Evolutionary conservation across 2,329 filamentous ascomycete species (phyloP).

Genomic region (Aspergillus fijiensis): DNA sequence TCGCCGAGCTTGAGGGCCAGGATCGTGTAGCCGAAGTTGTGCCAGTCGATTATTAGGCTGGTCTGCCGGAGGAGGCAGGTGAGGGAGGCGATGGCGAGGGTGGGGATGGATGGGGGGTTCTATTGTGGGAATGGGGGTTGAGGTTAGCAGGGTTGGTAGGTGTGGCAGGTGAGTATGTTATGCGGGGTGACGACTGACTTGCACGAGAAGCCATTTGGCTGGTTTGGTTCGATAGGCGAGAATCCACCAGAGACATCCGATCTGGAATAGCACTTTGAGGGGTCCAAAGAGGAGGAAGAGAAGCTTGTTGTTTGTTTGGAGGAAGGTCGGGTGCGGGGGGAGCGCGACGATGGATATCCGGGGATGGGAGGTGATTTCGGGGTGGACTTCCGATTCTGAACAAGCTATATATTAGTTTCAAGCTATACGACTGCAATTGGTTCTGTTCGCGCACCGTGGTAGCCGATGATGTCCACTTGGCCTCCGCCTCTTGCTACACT

Average conservation of each 20-base stretch:
- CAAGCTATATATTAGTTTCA: slow-evolving; percentile 5
- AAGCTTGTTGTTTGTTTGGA: slow-evolving; percentile 67
- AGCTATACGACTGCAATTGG: neutral
- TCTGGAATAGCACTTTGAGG: slow-evolving; percentile 82
- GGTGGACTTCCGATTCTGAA: slow-evolving; percentile 75
- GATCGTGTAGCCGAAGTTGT: slow-evolving; percentile 97
- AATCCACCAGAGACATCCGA: slow-evolving; percentile 67
- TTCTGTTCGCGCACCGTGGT: slow-evolving; percentile 60
- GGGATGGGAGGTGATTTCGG: slow-evolving; percentile 68
- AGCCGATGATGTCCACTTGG: slow-evolving; percentile 81
- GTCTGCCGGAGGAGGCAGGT: slow-evolving; percentile 76
- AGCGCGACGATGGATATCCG: slow-evolving; percentile 72
- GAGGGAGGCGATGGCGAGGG: slow-evolving; percentile 71
- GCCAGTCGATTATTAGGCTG: slow-evolving; percentile 89
- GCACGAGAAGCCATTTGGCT: slow-evolving; percentile 80
- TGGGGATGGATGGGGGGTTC: slow-evolving; percentile 94
- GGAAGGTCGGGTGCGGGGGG: slow-evolving; percentile 62
- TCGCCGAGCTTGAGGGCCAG: slow-evolving; percentile 66
- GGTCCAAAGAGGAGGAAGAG: slow-evolving; percentile 78
- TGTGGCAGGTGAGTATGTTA: neutral
- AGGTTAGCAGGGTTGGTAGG: neutral
- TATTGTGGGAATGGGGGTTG: slow-evolving; percentile 42
- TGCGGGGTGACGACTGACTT: slow-evolving; percentile 49
- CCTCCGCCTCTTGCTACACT: slow-evolving; percentile 83
- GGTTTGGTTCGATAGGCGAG: slow-evolving; percentile 74